Conservation (phyloP, 2,329 filamentous ascomycete genomes). For the Aphanocladium album region DNA sequence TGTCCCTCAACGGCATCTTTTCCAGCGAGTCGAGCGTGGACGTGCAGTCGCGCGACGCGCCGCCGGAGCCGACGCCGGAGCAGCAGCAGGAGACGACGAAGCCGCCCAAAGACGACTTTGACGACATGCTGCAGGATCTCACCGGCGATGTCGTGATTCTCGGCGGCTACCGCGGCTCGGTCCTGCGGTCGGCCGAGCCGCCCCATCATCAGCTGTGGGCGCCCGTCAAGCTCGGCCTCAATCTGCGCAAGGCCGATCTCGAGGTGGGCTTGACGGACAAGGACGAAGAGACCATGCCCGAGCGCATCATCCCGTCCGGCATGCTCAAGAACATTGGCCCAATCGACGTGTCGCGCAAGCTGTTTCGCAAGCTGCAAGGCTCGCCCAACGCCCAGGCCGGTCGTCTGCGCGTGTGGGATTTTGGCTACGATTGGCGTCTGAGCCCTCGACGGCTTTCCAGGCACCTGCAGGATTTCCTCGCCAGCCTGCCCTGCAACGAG, state of each 20-base stretch:
- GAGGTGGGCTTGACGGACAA: slow-evolving; percentile 77
- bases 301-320: slow-evolving; percentile 77
- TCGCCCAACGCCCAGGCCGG: slow-evolving; percentile 69
- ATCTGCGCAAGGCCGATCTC: slow-evolving; percentile 84
- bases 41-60: slow-evolving; percentile 11
- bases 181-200: slow-evolving; percentile 77
- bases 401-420: slow-evolving; percentile 76
- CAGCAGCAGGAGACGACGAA: slow-evolving; percentile 2
- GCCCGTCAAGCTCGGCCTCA: slow-evolving; percentile 86
- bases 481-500: slow-evolving; percentile 69
- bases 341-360: slow-evolving; percentile 77
- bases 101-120: slow-evolving; percentile 32
- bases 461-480: slow-evolving; percentile 68
- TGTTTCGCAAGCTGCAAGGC: slow-evolving; percentile 72
- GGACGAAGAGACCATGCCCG: slow-evolving; percentile 77
- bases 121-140: slow-evolving; percentile 58
- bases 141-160: slow-evolving; percentile 83
- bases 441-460: slow-evolving; percentile 72
- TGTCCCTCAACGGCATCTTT: slow-evolving; percentile 28
- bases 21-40: slow-evolving; percentile 21
- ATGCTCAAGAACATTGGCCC: slow-evolving; percentile 91
- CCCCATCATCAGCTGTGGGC: slow-evolving; percentile 90
- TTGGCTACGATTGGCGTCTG: slow-evolving; percentile 91
- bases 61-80: slow-evolving; percentile 13
- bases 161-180: slow-evolving; percentile 84